phyloP scores from a whole-genome alignment of 805 yeast genomes.

The Teunomyces lycoperdinae region DNA sequence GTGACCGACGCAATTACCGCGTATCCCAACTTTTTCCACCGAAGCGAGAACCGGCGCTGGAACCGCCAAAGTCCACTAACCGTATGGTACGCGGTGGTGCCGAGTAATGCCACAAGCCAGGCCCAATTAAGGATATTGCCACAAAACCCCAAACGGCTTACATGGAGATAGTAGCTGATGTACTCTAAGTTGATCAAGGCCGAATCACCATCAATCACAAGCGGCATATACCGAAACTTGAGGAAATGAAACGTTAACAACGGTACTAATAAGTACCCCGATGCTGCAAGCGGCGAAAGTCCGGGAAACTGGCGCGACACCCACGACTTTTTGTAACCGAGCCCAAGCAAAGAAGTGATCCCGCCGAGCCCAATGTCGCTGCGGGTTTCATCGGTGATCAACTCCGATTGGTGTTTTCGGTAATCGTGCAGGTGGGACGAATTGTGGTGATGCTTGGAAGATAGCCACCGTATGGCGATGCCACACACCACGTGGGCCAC shows the following conservation, averaged over 20 bases:
- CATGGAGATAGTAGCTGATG: conserved; percentile 34
- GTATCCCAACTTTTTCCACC: conserved; percentile 46
- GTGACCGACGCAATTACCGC: conserved; percentile 34
- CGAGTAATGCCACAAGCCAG: conserved; percentile 30
- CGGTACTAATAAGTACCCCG: conserved; percentile 56
- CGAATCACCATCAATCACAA: conserved; percentile 62
- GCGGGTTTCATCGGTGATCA: conserved; percentile 31
- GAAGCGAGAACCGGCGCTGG: conserved; percentile 35
- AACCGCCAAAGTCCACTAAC: conserved; percentile 52
- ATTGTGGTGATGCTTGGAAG: conserved; percentile 17
- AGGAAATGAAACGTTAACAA: conserved; percentile 45
- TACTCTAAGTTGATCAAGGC: conserved; percentile 52
- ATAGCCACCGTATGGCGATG: conserved; percentile 34
- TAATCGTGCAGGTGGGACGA: conserved; percentile 8
- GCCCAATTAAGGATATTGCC: conserved; percentile 27
- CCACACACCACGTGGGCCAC: conserved; percentile 56
- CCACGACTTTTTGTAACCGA: conserved; percentile 49
- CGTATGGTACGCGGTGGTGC: conserved; percentile 47
- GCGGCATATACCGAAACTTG: conserved; percentile 50
- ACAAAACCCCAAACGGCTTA: conserved; percentile 11
- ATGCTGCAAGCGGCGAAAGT: conserved; percentile 52
- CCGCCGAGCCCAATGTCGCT: conserved; percentile 63
- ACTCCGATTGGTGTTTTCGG: conserved; percentile 13
- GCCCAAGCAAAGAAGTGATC: conserved; percentile 50
- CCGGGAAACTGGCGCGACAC: conserved; percentile 42